phyloP scores from a whole-genome alignment of 208 protist genomes.

The Novymonas esmeraldas region DNA sequence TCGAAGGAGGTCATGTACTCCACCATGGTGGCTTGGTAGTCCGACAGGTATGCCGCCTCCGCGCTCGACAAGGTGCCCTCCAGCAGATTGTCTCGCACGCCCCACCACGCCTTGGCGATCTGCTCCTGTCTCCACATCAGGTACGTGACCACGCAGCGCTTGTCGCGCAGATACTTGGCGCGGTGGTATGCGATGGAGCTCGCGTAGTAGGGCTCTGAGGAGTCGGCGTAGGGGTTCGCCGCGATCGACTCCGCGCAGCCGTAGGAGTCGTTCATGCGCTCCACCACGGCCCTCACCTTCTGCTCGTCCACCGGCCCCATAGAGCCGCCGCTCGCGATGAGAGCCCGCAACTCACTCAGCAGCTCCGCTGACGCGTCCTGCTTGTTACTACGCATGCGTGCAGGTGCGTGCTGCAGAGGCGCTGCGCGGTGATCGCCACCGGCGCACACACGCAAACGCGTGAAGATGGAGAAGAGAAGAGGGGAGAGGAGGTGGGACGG shows the following conservation, averaged over 20 bases:
- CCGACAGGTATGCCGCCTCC: conserved; percentile 70
- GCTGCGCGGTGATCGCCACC: too few species aligned
- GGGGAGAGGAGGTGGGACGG: too few species aligned
- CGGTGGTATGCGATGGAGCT: conserved; percentile 74
- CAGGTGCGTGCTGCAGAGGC: too few species aligned
- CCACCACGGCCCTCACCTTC: conserved; percentile 67
- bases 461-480: too few species aligned
- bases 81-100: conserved; percentile 70
- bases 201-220: conserved; percentile 74
- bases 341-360: conserved; percentile 80
- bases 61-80: conserved; percentile 43
- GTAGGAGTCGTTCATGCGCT: conserved; percentile 60
- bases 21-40: conserved; percentile 82
- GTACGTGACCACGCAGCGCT: conserved; percentile 82
- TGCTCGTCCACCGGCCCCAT: conserved; percentile 71
- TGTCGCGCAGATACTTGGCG: conserved; percentile 78
- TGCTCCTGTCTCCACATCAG: conserved; percentile 73
- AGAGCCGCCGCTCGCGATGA: conserved; percentile 63
- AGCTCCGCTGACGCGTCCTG: conserved; percentile 75
- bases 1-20: conserved; percentile 91
- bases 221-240: conserved; percentile 75
- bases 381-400: conserved; percentile 26
- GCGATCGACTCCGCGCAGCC: conserved; percentile 55
- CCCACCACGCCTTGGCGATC: conserved; percentile 77
- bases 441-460: too few species aligned